Percentiles rank a stretch among this genome's conserved stretches.
These are phyloP conservation scores for Xylaria curta DNA, from an alignment of 495 filamentous ascomycete genomes.

Conservation along the genomic window DNA sequence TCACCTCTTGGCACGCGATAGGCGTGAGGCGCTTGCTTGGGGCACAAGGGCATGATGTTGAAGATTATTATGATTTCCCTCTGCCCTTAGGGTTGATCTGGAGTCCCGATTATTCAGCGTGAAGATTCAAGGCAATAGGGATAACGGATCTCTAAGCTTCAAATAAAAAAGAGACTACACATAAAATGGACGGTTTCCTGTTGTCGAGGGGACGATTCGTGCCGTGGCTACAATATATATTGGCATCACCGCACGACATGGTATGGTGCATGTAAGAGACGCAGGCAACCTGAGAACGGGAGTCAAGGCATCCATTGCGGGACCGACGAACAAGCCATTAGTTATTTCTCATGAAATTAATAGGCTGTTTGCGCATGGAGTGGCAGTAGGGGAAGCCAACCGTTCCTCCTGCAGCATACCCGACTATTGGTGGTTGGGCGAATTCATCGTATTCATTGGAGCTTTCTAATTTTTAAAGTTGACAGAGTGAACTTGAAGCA, in stretches of 20 bases:
- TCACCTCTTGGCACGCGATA: neutral
- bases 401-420: neutral
- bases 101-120: neutral
- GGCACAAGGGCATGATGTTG: neutral
- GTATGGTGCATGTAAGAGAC: neutral
- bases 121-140: neutral
- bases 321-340: neutral
- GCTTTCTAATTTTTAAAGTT: neutral
- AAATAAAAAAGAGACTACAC: neutral
- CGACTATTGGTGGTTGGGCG: neutral
- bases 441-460: slow-evolving; percentile 5
- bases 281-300: neutral
- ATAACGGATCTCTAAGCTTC: neutral
- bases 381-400: neutral
- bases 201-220: neutral
- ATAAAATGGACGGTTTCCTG: neutral
- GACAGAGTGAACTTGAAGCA: neutral
- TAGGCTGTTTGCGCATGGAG: neutral
- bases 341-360: neutral
- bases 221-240: neutral
- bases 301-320: neutral
- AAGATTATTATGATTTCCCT: neutral
- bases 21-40: neutral
- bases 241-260: neutral
- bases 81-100: neutral